These are phyloP conservation scores for Rhytidhysteron rufulum DNA, from an alignment of 2,329 filamentous ascomycete genomes.

Conservation along the genomic window DNA sequence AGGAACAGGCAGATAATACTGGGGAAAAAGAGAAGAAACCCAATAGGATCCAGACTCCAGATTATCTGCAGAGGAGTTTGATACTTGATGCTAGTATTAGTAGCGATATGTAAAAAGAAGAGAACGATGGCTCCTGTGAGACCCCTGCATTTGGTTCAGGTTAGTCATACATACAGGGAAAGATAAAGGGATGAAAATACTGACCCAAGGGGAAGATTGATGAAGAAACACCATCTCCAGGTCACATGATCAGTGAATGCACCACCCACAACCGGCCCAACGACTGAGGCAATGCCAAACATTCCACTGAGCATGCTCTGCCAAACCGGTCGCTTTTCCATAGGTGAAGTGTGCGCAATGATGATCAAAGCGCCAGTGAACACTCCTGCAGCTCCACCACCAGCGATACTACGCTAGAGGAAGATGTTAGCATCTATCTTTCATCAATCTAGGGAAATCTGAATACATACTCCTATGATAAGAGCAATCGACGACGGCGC, in stretches of 20 bases:
- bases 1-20: background rate
- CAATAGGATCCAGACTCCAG: no score
- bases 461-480: conserved; percentile 41
- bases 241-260: conserved; percentile 7
- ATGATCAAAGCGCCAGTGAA: conserved; percentile 39
- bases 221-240: conserved; percentile 29
- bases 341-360: conserved; percentile 34
- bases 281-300: conserved; percentile 14
- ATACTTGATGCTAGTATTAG: no score
- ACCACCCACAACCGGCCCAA: conserved; percentile 15
- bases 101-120: no score
- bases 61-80: no score
- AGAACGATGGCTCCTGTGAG: no score
- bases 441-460: no score
- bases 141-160: no score
- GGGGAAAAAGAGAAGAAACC: background rate
- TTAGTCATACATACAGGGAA: no score
- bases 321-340: conserved; percentile 36
- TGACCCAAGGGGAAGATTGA: conserved; percentile 43
- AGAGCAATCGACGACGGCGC: conserved; percentile 35
- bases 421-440: background rate
- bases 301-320: conserved; percentile 5
- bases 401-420: conserved; percentile 42
- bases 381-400: conserved; percentile 43
- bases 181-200: no score